Evolutionary conservation across 441 rosid species (phyloP).

Genomic region (Adansonia rubrostipa): DNA sequence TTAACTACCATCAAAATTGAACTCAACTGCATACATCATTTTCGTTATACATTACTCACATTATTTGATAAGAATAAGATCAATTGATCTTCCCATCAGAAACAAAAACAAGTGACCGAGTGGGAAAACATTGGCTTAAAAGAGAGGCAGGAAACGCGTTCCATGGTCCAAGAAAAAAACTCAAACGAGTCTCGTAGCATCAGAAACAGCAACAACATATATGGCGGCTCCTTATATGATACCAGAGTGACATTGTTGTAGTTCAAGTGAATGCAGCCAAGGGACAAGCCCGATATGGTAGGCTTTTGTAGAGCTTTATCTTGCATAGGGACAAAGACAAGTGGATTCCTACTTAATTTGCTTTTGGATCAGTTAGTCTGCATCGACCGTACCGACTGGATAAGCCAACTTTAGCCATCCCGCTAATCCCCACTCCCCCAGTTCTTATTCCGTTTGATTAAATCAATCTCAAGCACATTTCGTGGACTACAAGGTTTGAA

Average conservation of each 20-base stretch:
- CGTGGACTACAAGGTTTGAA: too few relatives aligned
- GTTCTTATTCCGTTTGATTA: too few relatives aligned
- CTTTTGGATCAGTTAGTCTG: too few relatives aligned
- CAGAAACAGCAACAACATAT: constrained; percentile 19
- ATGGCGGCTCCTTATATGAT: background rate
- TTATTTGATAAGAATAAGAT: background rate
- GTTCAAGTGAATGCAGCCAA: too few relatives aligned
- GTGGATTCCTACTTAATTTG: too few relatives aligned
- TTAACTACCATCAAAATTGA: too few relatives aligned
- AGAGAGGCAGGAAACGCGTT: background rate
- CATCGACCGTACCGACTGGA: too few relatives aligned
- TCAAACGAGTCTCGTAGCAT: background rate
- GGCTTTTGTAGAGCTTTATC: background rate
- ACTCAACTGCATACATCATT: too few relatives aligned
- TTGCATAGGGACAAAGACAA: too few relatives aligned
- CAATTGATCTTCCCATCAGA: background rate
- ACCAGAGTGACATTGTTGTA: background rate
- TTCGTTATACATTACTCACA: background rate
- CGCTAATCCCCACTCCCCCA: too few relatives aligned
- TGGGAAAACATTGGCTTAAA: background rate
- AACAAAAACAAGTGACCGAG: background rate
- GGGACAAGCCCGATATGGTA: background rate
- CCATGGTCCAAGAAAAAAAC: background rate
- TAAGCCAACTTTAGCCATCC: too few relatives aligned
- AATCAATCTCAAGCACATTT: too few relatives aligned